Evolutionary conservation across 495 filamentous ascomycete species (phyloP).

Genomic region (Penicillium roqueforti): DNA sequence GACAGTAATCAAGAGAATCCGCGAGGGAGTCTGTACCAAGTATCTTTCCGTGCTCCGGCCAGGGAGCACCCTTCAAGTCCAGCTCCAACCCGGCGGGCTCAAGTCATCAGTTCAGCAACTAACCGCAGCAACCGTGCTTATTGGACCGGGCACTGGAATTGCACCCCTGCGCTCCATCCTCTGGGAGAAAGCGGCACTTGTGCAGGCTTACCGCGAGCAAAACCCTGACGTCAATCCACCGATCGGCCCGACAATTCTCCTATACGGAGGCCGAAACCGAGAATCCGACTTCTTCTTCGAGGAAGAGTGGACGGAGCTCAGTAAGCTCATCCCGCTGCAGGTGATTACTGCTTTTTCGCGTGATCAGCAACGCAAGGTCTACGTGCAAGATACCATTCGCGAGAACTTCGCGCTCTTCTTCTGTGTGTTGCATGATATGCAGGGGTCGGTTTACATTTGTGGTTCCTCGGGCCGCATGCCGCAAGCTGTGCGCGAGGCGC

Average conservation of each 20-base stretch:
- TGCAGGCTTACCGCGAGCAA: constrained; percentile 37
- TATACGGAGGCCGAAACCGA: constrained; percentile 78
- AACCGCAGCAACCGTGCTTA: constrained; percentile 62
- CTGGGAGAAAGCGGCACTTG: constrained; percentile 55
- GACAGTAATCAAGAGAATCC: constrained; percentile 78
- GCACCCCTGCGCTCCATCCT: constrained; percentile 82
- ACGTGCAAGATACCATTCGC: constrained; percentile 83
- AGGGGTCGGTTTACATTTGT: constrained; percentile 70
- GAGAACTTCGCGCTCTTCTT: constrained; percentile 56
- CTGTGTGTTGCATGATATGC: constrained; percentile 47
- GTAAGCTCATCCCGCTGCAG: constrained; percentile 37
- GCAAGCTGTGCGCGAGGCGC: constrained; percentile 72
- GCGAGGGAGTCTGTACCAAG: constrained; percentile 85
- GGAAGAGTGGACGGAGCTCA: constrained; percentile 61
- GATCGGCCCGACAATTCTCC: constrained; percentile 45
- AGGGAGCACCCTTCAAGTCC: constrained; percentile 55
- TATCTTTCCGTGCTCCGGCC: constrained; percentile 64
- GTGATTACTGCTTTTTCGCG: constrained; percentile 83
- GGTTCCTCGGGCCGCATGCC: constrained; percentile 87
- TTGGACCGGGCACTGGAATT: constrained; percentile 87
- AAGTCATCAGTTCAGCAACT: constrained; percentile 45
- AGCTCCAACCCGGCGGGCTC: constrained; percentile 54
- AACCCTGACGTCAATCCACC: constrained; percentile 25
- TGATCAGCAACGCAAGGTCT: constrained; percentile 69
- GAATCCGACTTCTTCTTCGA: constrained; percentile 74